Percentiles rank a stretch among this genome's conserved stretches.
Conservation (phyloP, 805 yeast genomes). For the Candida piceae region DNA sequence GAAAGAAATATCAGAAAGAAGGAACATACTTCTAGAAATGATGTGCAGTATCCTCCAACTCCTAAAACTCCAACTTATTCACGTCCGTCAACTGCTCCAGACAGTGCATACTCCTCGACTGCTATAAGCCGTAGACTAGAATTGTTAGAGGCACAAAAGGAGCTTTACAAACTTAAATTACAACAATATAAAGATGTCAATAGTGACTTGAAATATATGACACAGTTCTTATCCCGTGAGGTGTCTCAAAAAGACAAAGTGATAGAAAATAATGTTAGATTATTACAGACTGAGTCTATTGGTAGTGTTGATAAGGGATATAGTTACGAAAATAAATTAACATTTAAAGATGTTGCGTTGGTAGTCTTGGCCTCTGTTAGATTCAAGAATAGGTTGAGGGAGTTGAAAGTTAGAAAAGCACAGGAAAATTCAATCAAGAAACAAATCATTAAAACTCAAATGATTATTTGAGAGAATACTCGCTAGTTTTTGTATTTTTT, state of each 20-base stretch:
- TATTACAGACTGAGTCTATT: conserved; percentile 12
- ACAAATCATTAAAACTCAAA: conserved; percentile 1
- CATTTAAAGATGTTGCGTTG: conserved; percentile 27
- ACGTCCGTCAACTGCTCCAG: background rate
- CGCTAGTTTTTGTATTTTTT: background rate
- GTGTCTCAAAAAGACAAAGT: conserved; percentile 22
- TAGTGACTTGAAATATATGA: conserved; percentile 32
- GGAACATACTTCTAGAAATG: conserved; percentile 1
- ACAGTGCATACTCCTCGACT: background rate
- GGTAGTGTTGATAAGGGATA: background rate
- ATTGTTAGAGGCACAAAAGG: conserved; percentile 36
- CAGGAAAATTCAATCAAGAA: conserved; percentile 7
- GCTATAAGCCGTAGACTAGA: conserved; percentile 8
- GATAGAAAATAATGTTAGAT: conserved; percentile 21
- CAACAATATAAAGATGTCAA: conserved; percentile 36
- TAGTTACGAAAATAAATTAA: too few relatives aligned
- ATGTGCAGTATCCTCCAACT: conserved; percentile 18
- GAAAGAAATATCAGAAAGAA: too few relatives aligned
- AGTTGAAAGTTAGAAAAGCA: conserved; percentile 4
- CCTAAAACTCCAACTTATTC: conserved; percentile 21
- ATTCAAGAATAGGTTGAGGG: conserved; percentile 29
- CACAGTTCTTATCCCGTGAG: conserved; percentile 28
- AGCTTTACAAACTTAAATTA: conserved; percentile 42
- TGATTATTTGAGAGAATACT: background rate
- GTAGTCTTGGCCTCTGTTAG: conserved; percentile 35